A percentile compares a stretch with the other conserved stretches of the same genome.
Evolutionary conservation across 2,329 filamentous ascomycete species (phyloP).

Genomic region (Endoconidiophora polonica): DNA sequence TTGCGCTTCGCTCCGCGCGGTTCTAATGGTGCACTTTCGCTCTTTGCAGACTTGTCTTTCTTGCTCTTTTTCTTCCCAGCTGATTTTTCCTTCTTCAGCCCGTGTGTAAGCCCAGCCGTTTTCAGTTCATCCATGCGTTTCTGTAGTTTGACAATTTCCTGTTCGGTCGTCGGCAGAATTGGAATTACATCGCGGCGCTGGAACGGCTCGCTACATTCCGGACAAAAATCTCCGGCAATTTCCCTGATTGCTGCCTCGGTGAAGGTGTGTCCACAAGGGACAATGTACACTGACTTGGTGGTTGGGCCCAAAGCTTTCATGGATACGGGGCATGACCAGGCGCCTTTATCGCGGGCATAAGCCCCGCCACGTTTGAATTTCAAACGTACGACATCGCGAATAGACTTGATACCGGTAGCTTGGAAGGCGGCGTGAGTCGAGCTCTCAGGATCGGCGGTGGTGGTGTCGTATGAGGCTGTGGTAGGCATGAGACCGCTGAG

Average conservation of each 20-base stretch:
- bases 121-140: constrained; percentile 52
- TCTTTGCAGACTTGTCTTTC: constrained; percentile 31
- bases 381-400: constrained; percentile 77
- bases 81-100: constrained; percentile 63
- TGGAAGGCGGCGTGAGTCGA: constrained; percentile 24
- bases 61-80: constrained; percentile 56
- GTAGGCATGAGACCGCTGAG: constrained; percentile 42
- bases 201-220: constrained; percentile 63
- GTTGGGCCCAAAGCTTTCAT: constrained; percentile 68
- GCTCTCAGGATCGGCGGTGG: constrained; percentile 25
- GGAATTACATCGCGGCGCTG: constrained; percentile 61
- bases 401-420: constrained; percentile 49
- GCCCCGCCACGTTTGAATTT: constrained; percentile 42
- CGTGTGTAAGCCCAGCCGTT: constrained; percentile 62
- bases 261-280: constrained; percentile 92
- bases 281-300: constrained; percentile 70
- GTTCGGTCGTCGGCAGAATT: constrained; percentile 55
- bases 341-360: constrained; percentile 24
- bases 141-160: constrained; percentile 52
- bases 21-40: constrained; percentile 15
- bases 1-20: constrained; percentile 18
- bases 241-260: constrained; percentile 72
- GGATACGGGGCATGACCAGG: constrained; percentile 72
- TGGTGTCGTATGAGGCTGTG: constrained; percentile 28
- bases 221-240: constrained; percentile 45